Base-by-base conservation (phyloP, 345 rosid genomes). In the Boechera retrofracta region DNA sequence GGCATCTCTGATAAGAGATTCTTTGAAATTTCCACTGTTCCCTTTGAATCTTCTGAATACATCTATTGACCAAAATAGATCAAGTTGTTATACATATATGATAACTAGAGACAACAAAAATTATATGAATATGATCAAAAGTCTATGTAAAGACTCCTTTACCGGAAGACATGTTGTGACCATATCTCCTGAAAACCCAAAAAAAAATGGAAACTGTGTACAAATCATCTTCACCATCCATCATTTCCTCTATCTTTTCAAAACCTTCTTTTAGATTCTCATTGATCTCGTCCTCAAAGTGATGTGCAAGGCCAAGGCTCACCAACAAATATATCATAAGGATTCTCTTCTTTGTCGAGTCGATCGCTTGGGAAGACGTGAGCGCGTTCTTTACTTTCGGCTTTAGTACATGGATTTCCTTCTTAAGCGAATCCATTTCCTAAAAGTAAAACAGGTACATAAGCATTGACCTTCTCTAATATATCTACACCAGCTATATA, bases 11-110 rank as follows among this genome's bases (percentile, higher is more conserved):
- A 8, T 3, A 10, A 72, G 53, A 26, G 38, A 47, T 16, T 57
- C 72, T 26, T 69, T 75, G 55, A 82, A 79, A 6, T 36, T 51
- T 3, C 81, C 86, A 5, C 69, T 45, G 5, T 45, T 48, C 33
- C 67, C 82, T 73, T 66, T 72, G 71, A 83, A 86, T 26, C 54
- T 66, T 5, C 18, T 67, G 41, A 86, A 83, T 6, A 62, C 81
- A 75, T 81, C 89, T 82, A 70, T 51, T 45, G 5, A 67, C 28
- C 44, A 41, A 26, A 42, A 64, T 36, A 4, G 1, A 67, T 8
- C 52, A 63, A 26, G 0, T 26, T 24, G 3, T 42, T 33, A 13
- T 13, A 63, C 52, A 41, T 12, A 21, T 21, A 21, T 21, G 24
- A 11, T 2, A 58, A n/a, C 9, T 38, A 62, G 6, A 45, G 10